These are phyloP conservation scores for Thielaviopsis populi DNA, from an alignment of 2,329 filamentous ascomycete species.

Conservation along the genomic window DNA sequence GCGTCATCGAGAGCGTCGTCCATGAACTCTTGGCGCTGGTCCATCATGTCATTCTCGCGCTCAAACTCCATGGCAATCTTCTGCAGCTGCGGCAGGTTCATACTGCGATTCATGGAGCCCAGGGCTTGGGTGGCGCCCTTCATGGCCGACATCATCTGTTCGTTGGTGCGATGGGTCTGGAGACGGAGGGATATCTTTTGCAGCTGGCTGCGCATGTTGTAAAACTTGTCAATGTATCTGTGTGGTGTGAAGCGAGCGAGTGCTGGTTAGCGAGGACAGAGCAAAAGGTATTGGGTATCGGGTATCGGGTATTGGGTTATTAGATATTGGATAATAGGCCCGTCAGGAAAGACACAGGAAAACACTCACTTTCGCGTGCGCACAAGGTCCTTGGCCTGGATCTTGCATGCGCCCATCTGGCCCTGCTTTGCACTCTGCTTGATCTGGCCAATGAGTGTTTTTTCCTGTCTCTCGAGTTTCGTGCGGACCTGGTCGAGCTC, in stretches of 20 bases:
- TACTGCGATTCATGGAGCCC: conserved; percentile 92
- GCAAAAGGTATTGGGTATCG: no score
- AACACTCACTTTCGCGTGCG: conserved; percentile 59
- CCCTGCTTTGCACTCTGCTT: conserved; percentile 97
- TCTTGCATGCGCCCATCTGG: conserved; percentile 96
- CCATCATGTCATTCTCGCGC: conserved; percentile 98
- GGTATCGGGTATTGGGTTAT: no score
- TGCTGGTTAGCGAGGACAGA: not conserved
- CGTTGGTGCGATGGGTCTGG: conserved; percentile 95
- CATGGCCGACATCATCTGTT: conserved; percentile 99
- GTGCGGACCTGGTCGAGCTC: conserved; percentile 89
- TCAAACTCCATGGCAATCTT: conserved; percentile 99
- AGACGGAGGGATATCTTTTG: conserved; percentile 91
- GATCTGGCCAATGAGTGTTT: conserved; percentile 89
- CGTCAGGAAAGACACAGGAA: not conserved
- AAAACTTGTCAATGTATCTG: conserved; percentile 95
- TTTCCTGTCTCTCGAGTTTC: conserved; percentile 97
- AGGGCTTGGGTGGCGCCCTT: conserved; percentile 88
- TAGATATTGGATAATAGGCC: not conserved
- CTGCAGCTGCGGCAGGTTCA: conserved; percentile 92
- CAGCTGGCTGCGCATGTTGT: conserved; percentile 90
- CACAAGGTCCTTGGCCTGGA: conserved; percentile 94
- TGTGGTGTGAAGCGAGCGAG: not conserved
- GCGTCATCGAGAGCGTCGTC: conserved; percentile 96
- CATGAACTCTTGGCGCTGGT: conserved; percentile 99